These are phyloP conservation scores for Multifurca ochricompacta DNA, from an alignment of 768 basidiomycete genomes.

Conservation along the genomic window DNA sequence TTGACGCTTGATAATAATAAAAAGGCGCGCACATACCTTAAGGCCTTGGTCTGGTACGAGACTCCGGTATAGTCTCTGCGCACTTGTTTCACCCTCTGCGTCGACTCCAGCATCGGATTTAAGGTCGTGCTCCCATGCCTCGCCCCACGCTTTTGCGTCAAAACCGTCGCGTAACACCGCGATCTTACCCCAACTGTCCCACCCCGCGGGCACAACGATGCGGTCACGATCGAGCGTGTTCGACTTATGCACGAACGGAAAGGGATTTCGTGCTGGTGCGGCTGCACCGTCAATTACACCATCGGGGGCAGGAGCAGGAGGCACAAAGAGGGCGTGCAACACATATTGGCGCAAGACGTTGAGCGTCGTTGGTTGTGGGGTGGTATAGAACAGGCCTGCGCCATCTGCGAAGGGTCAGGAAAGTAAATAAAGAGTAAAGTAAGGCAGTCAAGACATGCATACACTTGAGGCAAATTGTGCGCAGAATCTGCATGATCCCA, in stretches of 20 bases:
- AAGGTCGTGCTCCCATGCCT: conserved; percentile 72
- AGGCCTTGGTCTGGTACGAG: conserved; percentile 71
- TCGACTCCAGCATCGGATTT: conserved; percentile 31
- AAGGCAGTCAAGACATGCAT: conserved; percentile 29
- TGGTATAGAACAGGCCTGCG: conserved; percentile 86
- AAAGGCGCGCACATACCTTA: conserved; percentile 43
- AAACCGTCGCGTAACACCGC: conserved; percentile 85
- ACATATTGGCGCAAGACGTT: conserved; percentile 75
- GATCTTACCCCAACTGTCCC: conserved; percentile 99
- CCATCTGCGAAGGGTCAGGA: conserved; percentile 55
- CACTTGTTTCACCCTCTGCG: conserved; percentile 38
- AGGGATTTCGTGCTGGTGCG: conserved; percentile 61
- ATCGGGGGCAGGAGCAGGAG: conserved; percentile 50
- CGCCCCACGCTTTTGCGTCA: conserved; percentile 71
- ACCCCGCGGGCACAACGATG: conserved; percentile 88
- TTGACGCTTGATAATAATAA: background rate
- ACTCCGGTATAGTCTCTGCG: conserved; percentile 56
- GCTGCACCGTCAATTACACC: conserved; percentile 29
- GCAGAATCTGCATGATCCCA: conserved; percentile 88
- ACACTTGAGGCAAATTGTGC: conserved; percentile 92
- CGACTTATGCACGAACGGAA: conserved; percentile 80
- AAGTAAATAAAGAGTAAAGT: background rate
- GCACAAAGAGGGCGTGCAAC: conserved; percentile 71
- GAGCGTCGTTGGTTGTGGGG: conserved; percentile 68
- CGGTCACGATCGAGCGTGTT: conserved; percentile 91